phyloP scores from a whole-genome alignment of 768 basidiomycete species.

The Suillus hirtellus region DNA sequence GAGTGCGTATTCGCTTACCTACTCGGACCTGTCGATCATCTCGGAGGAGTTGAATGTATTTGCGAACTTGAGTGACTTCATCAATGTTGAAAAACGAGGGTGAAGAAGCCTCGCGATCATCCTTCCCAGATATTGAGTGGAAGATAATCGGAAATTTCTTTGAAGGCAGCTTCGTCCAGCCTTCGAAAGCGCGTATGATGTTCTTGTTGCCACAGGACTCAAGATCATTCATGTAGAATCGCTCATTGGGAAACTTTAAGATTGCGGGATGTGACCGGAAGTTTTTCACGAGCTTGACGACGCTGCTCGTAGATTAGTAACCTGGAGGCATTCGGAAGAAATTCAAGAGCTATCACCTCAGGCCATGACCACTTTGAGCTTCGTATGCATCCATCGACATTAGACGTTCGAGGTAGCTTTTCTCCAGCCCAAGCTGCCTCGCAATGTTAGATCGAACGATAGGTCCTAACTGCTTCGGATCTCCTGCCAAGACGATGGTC shows the following conservation, averaged over 20 bases:
- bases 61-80: slow-evolving; percentile 54
- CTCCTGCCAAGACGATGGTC: slow-evolving; percentile 64
- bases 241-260: slow-evolving; percentile 58
- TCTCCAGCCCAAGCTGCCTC: slow-evolving; percentile 53
- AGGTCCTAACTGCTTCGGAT: slow-evolving; percentile 72
- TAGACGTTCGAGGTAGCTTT: slow-evolving; percentile 61
- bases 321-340: neutral
- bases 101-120: slow-evolving; percentile 64
- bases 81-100: slow-evolving; percentile 74
- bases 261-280: slow-evolving; percentile 66
- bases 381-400: slow-evolving; percentile 50
- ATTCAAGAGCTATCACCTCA: slow-evolving; percentile 31
- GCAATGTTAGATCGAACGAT: slow-evolving; percentile 63
- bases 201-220: slow-evolving; percentile 42
- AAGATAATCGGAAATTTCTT: slow-evolving; percentile 59
- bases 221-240: slow-evolving; percentile 59
- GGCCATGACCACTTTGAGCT: slow-evolving; percentile 34
- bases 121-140: slow-evolving; percentile 59
- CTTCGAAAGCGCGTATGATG: slow-evolving; percentile 29
- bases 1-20: slow-evolving; percentile 33
- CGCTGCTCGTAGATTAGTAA: slow-evolving; percentile 34
- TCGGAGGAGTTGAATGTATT: slow-evolving; percentile 37
- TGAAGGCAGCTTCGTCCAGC: slow-evolving; percentile 29
- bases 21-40: slow-evolving; percentile 42
- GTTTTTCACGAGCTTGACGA: slow-evolving; percentile 64